phyloP scores from a whole-genome alignment of 371 early-diverging fungal genomes.

The Mucor sp. region DNA sequence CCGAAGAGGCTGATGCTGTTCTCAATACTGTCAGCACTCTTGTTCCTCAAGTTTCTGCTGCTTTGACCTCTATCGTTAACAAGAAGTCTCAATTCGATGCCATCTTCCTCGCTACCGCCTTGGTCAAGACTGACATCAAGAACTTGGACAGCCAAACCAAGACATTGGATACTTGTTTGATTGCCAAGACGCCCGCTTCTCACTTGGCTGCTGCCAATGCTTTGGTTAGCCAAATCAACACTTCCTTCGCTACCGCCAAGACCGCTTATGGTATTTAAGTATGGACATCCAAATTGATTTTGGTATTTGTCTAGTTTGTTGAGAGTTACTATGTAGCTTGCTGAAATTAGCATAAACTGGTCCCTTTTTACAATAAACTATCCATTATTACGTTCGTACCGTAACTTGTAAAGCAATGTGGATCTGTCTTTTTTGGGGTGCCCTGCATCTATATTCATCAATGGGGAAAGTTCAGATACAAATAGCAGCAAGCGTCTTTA shows the following conservation, averaged over 20 bases:
- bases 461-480: too few species aligned
- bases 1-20: conserved; percentile 23
- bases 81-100: conserved; percentile 21
- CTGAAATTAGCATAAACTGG: background rate
- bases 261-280: conserved; percentile 18
- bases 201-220: conserved; percentile 14
- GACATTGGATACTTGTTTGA: conserved; percentile 20
- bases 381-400: too few species aligned
- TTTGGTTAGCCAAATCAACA: conserved; percentile 7
- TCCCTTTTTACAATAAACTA: too few species aligned
- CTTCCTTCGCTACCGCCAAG: conserved; percentile 22
- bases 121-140: conserved; percentile 22
- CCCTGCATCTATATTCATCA: too few species aligned
- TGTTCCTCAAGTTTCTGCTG: conserved; percentile 10
- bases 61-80: conserved; percentile 12
- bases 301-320: background rate
- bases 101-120: conserved; percentile 7
- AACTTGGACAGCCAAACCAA: conserved; percentile 11
- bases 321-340: background rate
- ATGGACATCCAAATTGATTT: background rate
- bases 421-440: too few species aligned
- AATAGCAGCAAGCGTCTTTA: too few species aligned
- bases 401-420: too few species aligned
- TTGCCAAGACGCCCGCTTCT: conserved; percentile 16
- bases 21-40: conserved; percentile 5